These are phyloP conservation scores for Penicillium simplicissimum DNA, from an alignment of 495 filamentous ascomycete genomes.

Conservation along the genomic window DNA sequence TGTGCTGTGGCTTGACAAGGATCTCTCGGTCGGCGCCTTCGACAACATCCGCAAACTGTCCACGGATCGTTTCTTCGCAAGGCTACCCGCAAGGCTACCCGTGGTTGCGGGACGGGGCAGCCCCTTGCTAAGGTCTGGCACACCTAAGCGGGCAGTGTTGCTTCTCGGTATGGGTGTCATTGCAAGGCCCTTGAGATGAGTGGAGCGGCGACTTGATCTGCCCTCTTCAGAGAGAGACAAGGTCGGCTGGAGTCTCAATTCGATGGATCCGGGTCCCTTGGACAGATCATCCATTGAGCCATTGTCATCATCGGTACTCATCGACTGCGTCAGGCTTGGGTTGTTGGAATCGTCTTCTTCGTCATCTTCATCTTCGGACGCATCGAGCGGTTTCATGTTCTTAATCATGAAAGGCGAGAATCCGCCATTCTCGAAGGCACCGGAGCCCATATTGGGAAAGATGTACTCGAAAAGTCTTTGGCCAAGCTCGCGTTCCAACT, in stretches of 20 bases:
- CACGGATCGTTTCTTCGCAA: slow-evolving; percentile 63
- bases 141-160: slow-evolving; percentile 44
- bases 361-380: slow-evolving; percentile 57
- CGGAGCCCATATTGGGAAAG: slow-evolving; percentile 76
- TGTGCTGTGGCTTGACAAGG: slow-evolving; percentile 49
- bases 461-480: slow-evolving; percentile 97
- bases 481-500: slow-evolving; percentile 90
- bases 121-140: slow-evolving; percentile 24
- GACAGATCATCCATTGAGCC: slow-evolving; percentile 41
- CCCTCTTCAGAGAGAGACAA: slow-evolving; percentile 60
- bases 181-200: slow-evolving; percentile 47
- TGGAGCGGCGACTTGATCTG: slow-evolving; percentile 31
- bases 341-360: slow-evolving; percentile 33
- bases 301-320: slow-evolving; percentile 31
- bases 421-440: slow-evolving; percentile 59
- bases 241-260: slow-evolving; percentile 77
- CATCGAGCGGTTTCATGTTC: slow-evolving; percentile 61
- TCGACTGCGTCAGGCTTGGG: slow-evolving; percentile 28
- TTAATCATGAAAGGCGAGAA: slow-evolving; percentile 84
- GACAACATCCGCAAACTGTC: slow-evolving; percentile 63
- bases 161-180: slow-evolving; percentile 43
- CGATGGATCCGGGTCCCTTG: slow-evolving; percentile 66
- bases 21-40: slow-evolving; percentile 47
- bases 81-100: slow-evolving; percentile 30
- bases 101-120: slow-evolving; percentile 35